Evolutionary conservation across 371 early-diverging fungal species (phyloP).

Genomic region (Rhizopus microsporus): DNA sequence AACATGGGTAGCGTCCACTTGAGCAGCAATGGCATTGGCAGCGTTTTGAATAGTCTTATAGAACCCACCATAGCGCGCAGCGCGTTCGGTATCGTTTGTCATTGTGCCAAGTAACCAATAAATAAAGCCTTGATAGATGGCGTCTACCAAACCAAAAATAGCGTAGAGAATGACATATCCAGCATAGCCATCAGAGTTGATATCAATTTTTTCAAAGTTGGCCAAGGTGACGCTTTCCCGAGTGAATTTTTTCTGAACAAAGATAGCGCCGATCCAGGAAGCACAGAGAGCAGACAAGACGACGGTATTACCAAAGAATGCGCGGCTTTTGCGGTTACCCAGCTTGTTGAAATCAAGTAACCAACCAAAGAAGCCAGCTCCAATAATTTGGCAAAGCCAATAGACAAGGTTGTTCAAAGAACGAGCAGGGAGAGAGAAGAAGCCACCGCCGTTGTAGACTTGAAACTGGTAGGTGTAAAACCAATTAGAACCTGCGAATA

Average conservation of each 20-base stretch:
- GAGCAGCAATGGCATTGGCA: slow-evolving; percentile 35
- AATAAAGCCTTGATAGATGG: slow-evolving; percentile 71
- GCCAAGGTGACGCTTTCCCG: slow-evolving; percentile 22
- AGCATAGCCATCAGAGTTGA: slow-evolving; percentile 39
- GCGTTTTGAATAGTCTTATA: slow-evolving; percentile 83
- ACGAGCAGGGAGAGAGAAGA: slow-evolving; percentile 63
- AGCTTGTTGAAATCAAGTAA: slow-evolving; percentile 54
- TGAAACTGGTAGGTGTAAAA: slow-evolving; percentile 73
- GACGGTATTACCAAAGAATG: slow-evolving; percentile 53
- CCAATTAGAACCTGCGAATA: slow-evolving; percentile 77
- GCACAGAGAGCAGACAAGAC: slow-evolving; percentile 47
- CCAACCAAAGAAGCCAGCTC: slow-evolving; percentile 56
- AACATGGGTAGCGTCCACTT: slow-evolving; percentile 45
- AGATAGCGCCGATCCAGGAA: slow-evolving; percentile 61
- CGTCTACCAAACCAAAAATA: slow-evolving; percentile 67
- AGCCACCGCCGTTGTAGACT: slow-evolving; percentile 43
- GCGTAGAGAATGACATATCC: slow-evolving; percentile 63
- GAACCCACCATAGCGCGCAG: slow-evolving; percentile 77
- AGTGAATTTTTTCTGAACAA: slow-evolving; percentile 56
- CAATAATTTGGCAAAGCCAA: slow-evolving; percentile 74
- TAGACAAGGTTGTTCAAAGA: slow-evolving; percentile 70
- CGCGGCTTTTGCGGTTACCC: slow-evolving; percentile 53
- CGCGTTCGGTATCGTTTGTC: slow-evolving; percentile 66
- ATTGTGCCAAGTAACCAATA: slow-evolving; percentile 81
- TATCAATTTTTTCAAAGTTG: slow-evolving; percentile 22